A percentile compares a stretch with the other conserved stretches of the same genome.
Evolutionary conservation across 2,329 filamentous ascomycete species (phyloP).

Genomic region (Ophiostoma himal-ulmi): DNA sequence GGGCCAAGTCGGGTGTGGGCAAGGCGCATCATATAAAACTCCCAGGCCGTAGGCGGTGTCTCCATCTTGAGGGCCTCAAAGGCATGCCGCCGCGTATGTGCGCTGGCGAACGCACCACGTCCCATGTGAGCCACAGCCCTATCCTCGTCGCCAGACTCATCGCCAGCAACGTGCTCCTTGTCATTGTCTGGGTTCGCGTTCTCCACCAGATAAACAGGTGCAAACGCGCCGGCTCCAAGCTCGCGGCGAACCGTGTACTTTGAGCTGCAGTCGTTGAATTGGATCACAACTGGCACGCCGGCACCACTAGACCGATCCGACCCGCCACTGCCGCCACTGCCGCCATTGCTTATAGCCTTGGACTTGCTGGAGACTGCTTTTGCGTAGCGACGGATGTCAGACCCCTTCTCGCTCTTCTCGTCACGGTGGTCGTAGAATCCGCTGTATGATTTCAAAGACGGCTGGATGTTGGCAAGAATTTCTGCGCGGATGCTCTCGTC

Average conservation of each 20-base stretch:
- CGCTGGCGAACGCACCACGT: conserved; percentile 53
- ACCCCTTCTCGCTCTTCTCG: conserved; percentile 58
- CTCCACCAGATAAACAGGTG: conserved; percentile 88
- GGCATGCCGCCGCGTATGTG: conserved; percentile 45
- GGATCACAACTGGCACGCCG: conserved; percentile 56
- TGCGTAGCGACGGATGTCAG: conserved; percentile 75
- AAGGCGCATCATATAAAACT: conserved; percentile 91
- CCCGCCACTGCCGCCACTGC: conserved; percentile 27
- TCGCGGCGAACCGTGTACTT: conserved; percentile 77
- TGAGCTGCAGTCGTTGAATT: conserved; percentile 58
- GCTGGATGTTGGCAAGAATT: conserved; percentile 69
- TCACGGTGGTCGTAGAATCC: conserved; percentile 72
- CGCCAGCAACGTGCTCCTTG: conserved; percentile 36
- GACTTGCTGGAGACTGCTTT: conserved; percentile 61
- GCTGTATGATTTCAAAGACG: conserved; percentile 65
- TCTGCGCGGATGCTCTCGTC: conserved; percentile 67
- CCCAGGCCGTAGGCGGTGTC: conserved; percentile 80
- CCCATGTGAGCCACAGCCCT: conserved; percentile 45
- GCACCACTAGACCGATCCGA: conserved; percentile 58
- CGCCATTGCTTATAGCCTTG: conserved; percentile 34
- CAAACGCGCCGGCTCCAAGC: conserved; percentile 88
- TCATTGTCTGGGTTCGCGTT: conserved; percentile 49
- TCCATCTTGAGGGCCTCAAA: conserved; percentile 95
- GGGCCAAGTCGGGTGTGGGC: conserved; percentile 70
- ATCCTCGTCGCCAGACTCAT: conserved; percentile 31